Evolutionary conservation across 495 filamentous ascomycete species (phyloP).

Genomic region (Neurospora tetraspora): DNA sequence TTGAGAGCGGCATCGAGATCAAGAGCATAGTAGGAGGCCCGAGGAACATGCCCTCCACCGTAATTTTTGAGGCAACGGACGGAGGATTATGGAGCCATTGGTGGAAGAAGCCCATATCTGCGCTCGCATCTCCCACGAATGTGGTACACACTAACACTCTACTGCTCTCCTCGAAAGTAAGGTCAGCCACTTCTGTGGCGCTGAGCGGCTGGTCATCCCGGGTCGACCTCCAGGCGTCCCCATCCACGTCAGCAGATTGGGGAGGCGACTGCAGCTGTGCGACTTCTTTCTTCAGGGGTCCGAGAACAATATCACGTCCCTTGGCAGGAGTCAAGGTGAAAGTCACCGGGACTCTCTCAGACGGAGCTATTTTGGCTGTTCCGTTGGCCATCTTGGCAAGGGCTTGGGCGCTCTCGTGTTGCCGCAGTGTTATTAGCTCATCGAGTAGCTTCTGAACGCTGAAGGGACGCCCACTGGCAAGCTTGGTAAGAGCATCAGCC

Average conservation of each 20-base stretch:
- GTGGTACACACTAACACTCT: slow-evolving; percentile 47
- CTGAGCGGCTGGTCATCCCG: slow-evolving; percentile 28
- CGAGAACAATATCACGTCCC: slow-evolving; percentile 35
- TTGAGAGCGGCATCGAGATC: slow-evolving; percentile 43
- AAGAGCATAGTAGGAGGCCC: slow-evolving; percentile 47
- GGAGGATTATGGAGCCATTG: slow-evolving; percentile 45
- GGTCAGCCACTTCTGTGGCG: slow-evolving; percentile 32
- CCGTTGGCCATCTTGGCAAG: slow-evolving; percentile 32
- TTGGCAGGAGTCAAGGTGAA: slow-evolving; percentile 40
- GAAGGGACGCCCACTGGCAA: slow-evolving; percentile 37
- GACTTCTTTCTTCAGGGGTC: slow-evolving; percentile 27
- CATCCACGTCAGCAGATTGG: slow-evolving; percentile 26
- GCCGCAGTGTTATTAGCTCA: slow-evolving; percentile 33
- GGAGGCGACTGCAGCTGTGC: slow-evolving; percentile 33
- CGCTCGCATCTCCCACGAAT: slow-evolving; percentile 45
- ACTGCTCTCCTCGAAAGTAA: slow-evolving; percentile 39
- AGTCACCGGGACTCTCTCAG: slow-evolving; percentile 35
- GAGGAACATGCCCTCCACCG: slow-evolving; percentile 49
- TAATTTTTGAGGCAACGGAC: slow-evolving; percentile 37
- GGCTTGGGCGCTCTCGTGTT: slow-evolving; percentile 32
- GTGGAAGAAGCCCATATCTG: slow-evolving; percentile 47
- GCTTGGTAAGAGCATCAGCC: slow-evolving; percentile 36
- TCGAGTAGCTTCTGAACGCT: slow-evolving; percentile 39
- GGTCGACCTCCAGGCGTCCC: slow-evolving; percentile 15
- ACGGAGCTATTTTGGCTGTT: slow-evolving; percentile 22